A percentile compares a stretch with the other conserved stretches of the same genome.
Conservation (phyloP, 306 rosid genomes). For the Biancaea sappan region DNA sequence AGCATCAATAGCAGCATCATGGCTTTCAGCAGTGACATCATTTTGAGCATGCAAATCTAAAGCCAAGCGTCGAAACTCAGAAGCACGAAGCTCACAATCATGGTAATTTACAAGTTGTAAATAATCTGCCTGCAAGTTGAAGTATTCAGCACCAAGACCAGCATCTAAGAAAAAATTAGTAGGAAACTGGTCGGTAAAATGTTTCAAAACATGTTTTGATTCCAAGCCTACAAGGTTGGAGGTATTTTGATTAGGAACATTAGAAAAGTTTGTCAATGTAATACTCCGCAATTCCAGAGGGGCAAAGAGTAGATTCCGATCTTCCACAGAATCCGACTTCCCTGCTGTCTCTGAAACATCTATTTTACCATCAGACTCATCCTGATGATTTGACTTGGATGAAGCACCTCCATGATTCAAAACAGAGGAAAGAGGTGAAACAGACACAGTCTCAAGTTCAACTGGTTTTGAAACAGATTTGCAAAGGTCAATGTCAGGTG, state of each 20-base stretch:
- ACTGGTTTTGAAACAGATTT: constrained; percentile 49
- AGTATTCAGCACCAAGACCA: constrained; percentile 60
- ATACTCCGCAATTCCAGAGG: constrained; percentile 65
- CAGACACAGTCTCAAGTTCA: constrained; percentile 53
- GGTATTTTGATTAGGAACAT: constrained; percentile 48
- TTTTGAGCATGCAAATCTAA: constrained; percentile 76
- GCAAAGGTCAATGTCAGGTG: constrained; percentile 83
- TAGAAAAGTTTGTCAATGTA: constrained; percentile 51
- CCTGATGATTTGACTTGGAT: constrained; percentile 56
- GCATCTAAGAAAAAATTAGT: constrained; percentile 57
- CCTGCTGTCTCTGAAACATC: constrained; percentile 58
- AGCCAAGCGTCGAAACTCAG: constrained; percentile 85
- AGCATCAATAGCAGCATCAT: constrained; percentile 93
- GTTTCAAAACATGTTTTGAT: constrained; percentile 51
- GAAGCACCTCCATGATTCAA: constrained; percentile 49
- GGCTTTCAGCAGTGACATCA: constrained; percentile 73
- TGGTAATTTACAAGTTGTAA: constrained; percentile 70
- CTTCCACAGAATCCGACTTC: constrained; percentile 63
- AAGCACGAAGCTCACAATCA: constrained; percentile 79
- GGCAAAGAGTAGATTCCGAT: constrained; percentile 68
- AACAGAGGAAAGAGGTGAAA: constrained; percentile 48
- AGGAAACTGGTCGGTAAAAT: constrained; percentile 37
- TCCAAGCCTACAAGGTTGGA: constrained; percentile 55
- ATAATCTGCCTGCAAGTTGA: constrained; percentile 83
- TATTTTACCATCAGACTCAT: constrained; percentile 67